Base-by-base conservation (phyloP, 192 early-diverging fungal genomes). In the Coemansia sp. region DNA sequence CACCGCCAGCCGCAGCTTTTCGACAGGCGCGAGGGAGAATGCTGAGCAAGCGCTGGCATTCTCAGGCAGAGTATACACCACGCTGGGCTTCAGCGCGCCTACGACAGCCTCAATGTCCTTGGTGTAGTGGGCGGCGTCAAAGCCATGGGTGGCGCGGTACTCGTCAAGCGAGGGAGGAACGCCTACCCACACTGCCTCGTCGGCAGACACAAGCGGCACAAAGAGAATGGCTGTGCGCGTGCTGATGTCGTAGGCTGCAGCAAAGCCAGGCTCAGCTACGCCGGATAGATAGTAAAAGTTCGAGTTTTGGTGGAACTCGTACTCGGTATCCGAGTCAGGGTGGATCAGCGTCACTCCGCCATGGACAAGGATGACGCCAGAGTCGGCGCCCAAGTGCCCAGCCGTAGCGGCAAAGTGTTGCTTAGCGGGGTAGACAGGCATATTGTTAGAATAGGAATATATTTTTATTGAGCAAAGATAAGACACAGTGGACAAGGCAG, bases 211-310 rank as follows among this genome's bases (percentile, higher is more conserved):
- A 37, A 89, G 84, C 24, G 91, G 91, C 37, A 87, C 87, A 63
- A 93, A 88, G 62, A 97, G 68, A 39, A 84, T 85, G 22, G 88
- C 83, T 11, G 82, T 76, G 52, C 72, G 45, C 4, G 87, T 71
- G 56, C 78, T 65, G 22, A 94, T 76, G 78, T 95, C 91, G 64
- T 92, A 83, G 29, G 90, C 69, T 2, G 89, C 85, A 59, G 86
- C 86, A 60, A 86, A 92, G 56, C 88, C 93, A 29, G 92, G 88
- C 70, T 91, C 90, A 37, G 73, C 71, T 47, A 89, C 88, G 50
- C 94, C 93, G 4, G 93, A 90, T 16, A 95, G 84, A 72, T 95
- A 97, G 70, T 88, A 88, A 58, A 94, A 96, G 86, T 92, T 93
- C 55, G 85, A 85, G 76, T 96, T 92, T 62, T 96, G 94, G 65